A percentile compares a stretch with the other conserved stretches of the same genome.
phyloP scores from a whole-genome alignment of 192 early-diverging fungal species.

The Backusella australiensis region DNA sequence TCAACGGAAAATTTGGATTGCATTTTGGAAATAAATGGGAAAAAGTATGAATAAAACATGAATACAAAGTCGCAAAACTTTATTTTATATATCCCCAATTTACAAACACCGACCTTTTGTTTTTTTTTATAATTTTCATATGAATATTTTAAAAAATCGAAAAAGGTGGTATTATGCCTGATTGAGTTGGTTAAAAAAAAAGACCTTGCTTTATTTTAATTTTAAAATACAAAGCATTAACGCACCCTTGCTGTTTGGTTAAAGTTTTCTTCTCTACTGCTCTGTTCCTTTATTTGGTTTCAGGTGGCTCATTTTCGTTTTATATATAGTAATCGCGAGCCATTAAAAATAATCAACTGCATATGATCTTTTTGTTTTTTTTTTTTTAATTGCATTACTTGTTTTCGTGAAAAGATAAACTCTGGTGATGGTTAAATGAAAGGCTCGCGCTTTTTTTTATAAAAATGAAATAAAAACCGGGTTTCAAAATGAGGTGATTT shows the following conservation, averaged over 20 bases:
- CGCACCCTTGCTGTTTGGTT: background rate
- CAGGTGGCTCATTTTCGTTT: background rate
- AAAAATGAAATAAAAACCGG: background rate
- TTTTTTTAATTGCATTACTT: background rate
- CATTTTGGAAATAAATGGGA: slow-evolving; percentile 16
- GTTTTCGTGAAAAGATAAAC: background rate
- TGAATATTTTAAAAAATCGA: background rate
- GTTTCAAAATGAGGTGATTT: background rate
- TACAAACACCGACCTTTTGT: background rate
- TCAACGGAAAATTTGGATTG: slow-evolving; percentile 20
- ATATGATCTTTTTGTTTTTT: background rate
- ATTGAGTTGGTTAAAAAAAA: background rate
- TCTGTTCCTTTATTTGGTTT: background rate
- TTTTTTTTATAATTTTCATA: background rate
- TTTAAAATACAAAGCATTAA: background rate
- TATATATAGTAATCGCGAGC: background rate
- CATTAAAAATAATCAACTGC: background rate
- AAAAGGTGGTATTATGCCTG: background rate
- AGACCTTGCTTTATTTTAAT: background rate
- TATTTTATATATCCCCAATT: background rate
- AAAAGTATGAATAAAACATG: background rate
- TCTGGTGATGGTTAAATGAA: background rate
- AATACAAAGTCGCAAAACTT: background rate
- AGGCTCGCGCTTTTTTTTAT: background rate
- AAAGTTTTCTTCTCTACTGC: background rate